Base-by-base conservation (phyloP, 2,329 filamentous ascomycete species). In the Exophiala xenobiotica region DNA sequence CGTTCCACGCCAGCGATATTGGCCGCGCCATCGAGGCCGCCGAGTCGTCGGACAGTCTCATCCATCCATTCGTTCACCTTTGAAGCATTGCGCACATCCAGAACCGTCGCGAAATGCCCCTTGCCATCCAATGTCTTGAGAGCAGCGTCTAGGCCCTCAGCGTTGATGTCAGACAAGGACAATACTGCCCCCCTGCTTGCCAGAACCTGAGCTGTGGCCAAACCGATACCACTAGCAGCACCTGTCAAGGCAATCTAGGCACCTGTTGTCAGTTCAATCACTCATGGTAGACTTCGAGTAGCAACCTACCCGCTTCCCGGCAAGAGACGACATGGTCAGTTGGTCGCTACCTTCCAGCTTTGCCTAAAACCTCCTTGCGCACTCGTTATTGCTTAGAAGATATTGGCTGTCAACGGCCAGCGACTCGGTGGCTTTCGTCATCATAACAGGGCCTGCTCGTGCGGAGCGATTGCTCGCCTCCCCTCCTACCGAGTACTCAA, bases 1-100 rank as follows among this genome's bases (percentile, higher is more conserved):
- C 14, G 27, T 16, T 48, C 38, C 11, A 59, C 40, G 11, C 57
- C 57, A 3, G 57, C 57, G 14, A 53, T 37, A 20, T 59, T 59
- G 8, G 50, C 54, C 3, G 54, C 57, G 8, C 54, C 54, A 37
- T 54, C 50, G 16, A 59, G 39, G 8, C 44, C 24, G 2, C 57
- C 53, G 6, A 57, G 23, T 16, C 37, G 23, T 16, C 52, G 6
- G n/a, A 51, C 39, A 1, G 54, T 55, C 26, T 35, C 18, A 16
- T 49, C 7, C 24, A 57, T 59, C 54, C 54, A 59, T 2, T 14
- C 33, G 20, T 54, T 46, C 18, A 59, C 54, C 2, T 38, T 11
- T 14, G 22, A 9, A 9, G 33, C 39, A 4, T 53, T 26, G 5
- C 50, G 22, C 4, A 59, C 54, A 41, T 59, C 57, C 18, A 59